These are phyloP conservation scores for Mayamaea pseudoterrestris DNA, from an alignment of 108 stramenopile species.

Conservation along the genomic window DNA sequence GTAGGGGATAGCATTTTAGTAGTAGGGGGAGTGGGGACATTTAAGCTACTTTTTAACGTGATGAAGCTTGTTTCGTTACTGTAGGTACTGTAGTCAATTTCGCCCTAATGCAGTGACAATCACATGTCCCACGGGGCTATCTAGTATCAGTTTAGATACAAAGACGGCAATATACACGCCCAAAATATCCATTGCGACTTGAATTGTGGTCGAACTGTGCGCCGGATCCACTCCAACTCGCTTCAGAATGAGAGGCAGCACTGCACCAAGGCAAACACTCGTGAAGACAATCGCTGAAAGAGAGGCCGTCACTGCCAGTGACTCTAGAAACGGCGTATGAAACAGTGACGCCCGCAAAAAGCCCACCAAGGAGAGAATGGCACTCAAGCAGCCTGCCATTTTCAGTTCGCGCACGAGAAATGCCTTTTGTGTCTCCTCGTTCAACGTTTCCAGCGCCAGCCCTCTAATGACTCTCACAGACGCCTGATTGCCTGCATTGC, in stretches of 20 bases:
- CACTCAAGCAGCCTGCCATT: slow-evolving; percentile 54
- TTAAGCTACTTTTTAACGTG: too few relatives aligned
- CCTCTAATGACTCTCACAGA: slow-evolving; percentile 79
- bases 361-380: slow-evolving; percentile 48
- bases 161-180: slow-evolving; percentile 64
- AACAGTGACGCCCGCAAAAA: slow-evolving; percentile 59
- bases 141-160: slow-evolving; percentile 52
- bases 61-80: too few relatives aligned
- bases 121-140: slow-evolving; percentile 32
- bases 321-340: slow-evolving; percentile 51
- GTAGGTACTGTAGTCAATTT: too few relatives aligned
- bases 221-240: slow-evolving; percentile 76
- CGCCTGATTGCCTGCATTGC: slow-evolving; percentile 88
- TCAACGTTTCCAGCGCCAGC: slow-evolving; percentile 64
- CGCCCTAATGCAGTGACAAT: too few relatives aligned
- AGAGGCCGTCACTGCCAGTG: slow-evolving; percentile 60
- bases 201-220: slow-evolving; percentile 80
- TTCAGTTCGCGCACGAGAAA: slow-evolving; percentile 59
- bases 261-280: slow-evolving; percentile 62
- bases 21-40: too few relatives aligned
- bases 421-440: slow-evolving; percentile 33
- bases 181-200: slow-evolving; percentile 54
- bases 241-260: slow-evolving; percentile 70
- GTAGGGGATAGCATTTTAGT: too few relatives aligned
- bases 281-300: slow-evolving; percentile 65